phyloP scores from a whole-genome alignment of 2,329 filamentous ascomycete genomes.

The Trichophyton equinum region DNA sequence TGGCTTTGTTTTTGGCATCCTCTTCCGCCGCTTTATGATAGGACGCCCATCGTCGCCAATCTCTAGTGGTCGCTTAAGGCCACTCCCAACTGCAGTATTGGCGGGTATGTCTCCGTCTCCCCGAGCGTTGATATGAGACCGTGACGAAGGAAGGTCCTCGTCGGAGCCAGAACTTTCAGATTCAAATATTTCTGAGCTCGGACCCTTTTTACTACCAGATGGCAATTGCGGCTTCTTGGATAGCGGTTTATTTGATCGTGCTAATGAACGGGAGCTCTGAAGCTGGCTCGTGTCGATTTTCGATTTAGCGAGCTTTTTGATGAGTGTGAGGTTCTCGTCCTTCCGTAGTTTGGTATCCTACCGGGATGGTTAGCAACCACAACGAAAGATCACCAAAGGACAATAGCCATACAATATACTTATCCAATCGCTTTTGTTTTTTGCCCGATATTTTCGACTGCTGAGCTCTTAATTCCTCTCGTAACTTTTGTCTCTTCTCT shows the following conservation, averaged over 20 bases:
- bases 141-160: slow-evolving; percentile 41
- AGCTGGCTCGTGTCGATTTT: slow-evolving; percentile 75
- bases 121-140: slow-evolving; percentile 16
- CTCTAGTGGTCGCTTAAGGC: slow-evolving; percentile 77
- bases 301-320: slow-evolving; percentile 60
- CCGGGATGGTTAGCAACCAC: slow-evolving; percentile 5
- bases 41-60: slow-evolving; percentile 67
- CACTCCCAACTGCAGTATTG: slow-evolving; percentile 45
- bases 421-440: slow-evolving; percentile 56
- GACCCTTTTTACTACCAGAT: background rate
- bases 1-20: slow-evolving; percentile 32
- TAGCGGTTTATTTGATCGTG: slow-evolving; percentile 55
- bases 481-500: slow-evolving; percentile 39
- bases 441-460: slow-evolving; percentile 48
- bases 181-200: background rate
- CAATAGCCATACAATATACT: slow-evolving; percentile 47
- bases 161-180: slow-evolving; percentile 24
- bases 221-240: slow-evolving; percentile 4
- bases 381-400: background rate
- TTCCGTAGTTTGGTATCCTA: slow-evolving; percentile 83
- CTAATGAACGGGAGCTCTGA: slow-evolving; percentile 63
- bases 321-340: slow-evolving; percentile 74
- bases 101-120: background rate
- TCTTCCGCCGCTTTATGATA: slow-evolving; percentile 60
- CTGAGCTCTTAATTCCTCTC: slow-evolving; percentile 42